Percentiles rank a stretch among this genome's conserved stretches.
Conservation (phyloP, 2,329 filamentous ascomycete genomes). For the Pseudocercospora eumusae region DNA sequence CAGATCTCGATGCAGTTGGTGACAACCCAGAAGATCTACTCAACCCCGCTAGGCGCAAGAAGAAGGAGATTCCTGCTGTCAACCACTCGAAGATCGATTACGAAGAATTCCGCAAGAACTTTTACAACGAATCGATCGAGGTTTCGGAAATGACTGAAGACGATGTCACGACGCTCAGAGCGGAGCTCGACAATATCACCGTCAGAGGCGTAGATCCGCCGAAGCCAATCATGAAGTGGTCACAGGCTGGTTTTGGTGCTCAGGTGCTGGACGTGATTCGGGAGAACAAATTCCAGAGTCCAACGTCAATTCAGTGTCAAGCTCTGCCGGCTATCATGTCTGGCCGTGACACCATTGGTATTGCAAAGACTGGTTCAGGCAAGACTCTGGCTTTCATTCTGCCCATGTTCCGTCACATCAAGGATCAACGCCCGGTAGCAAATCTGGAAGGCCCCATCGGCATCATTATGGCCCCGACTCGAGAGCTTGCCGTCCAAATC, state of each 20-base stretch:
- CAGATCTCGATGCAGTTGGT: slow-evolving; percentile 63
- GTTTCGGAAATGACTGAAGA: slow-evolving; percentile 79
- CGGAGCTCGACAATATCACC: slow-evolving; percentile 94
- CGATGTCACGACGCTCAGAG: slow-evolving; percentile 75
- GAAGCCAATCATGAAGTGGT: slow-evolving; percentile 94
- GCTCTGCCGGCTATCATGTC: slow-evolving; percentile 95
- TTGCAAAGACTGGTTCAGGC: slow-evolving; percentile 95
- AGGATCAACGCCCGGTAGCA: slow-evolving; percentile 81
- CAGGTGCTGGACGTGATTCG: slow-evolving; percentile 85
- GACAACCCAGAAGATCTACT: slow-evolving; percentile 65
- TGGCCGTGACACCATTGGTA: slow-evolving; percentile 89
- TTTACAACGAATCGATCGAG: slow-evolving; percentile 89
- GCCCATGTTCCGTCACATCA: slow-evolving; percentile 97
- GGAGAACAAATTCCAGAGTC: slow-evolving; percentile 78
- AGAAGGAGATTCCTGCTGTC: slow-evolving; percentile 88
- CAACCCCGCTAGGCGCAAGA: slow-evolving; percentile 68
- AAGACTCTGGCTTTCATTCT: slow-evolving; percentile 95
- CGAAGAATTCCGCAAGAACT: slow-evolving; percentile 80
- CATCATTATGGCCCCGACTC: slow-evolving; percentile 88
- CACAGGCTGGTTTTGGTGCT: slow-evolving; percentile 85
- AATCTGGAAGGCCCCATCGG: slow-evolving; percentile 84
- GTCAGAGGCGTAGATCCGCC: slow-evolving; percentile 85
- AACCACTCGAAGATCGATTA: slow-evolving; percentile 87
- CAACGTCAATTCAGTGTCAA: slow-evolving; percentile 93
- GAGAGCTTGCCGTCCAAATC: slow-evolving; percentile 91